phyloP scores from a whole-genome alignment of 176 grass and related monocot genomes.

The Carex littledalei region DNA sequence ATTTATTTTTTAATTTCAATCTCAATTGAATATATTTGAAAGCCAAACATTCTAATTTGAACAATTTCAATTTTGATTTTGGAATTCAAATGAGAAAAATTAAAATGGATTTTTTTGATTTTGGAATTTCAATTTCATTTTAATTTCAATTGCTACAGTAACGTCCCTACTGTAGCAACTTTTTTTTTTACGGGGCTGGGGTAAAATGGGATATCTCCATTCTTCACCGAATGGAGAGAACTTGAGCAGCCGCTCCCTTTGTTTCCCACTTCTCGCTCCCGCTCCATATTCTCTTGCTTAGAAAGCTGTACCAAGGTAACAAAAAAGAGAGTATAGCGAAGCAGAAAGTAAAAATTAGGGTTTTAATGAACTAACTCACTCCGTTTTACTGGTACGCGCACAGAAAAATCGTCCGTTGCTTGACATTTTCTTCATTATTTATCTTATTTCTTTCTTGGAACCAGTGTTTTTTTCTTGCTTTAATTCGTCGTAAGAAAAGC shows the following conservation, averaged over 20 bases:
- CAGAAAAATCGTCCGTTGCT: neutral
- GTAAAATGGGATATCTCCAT: neutral
- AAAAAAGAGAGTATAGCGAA: neutral
- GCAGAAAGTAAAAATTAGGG: neutral
- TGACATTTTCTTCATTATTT: neutral
- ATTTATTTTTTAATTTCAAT: too few species aligned
- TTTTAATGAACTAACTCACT: neutral
- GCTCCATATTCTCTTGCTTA: neutral
- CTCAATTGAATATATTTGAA: too few species aligned
- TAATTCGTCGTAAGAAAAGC: neutral
- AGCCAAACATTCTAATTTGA: too few species aligned
- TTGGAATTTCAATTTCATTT: too few species aligned
- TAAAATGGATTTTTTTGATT: too few species aligned
- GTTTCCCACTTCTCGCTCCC: slow-evolving; percentile 3
- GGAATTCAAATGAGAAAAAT: too few species aligned
- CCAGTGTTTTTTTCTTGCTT: neutral
- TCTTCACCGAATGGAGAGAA: neutral
- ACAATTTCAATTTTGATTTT: too few species aligned
- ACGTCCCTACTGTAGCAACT: too few species aligned
- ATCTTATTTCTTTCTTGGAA: neutral
- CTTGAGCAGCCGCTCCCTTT: neutral
- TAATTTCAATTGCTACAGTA: too few species aligned
- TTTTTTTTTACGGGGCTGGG: too few species aligned
- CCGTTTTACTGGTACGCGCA: neutral
- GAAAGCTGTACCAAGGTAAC: neutral